Evolutionary conservation across 257 asterid species (phyloP), one percentile per base, ranked within the genome.

Genomic region (Lithospermum erythrorhizon): DNA sequence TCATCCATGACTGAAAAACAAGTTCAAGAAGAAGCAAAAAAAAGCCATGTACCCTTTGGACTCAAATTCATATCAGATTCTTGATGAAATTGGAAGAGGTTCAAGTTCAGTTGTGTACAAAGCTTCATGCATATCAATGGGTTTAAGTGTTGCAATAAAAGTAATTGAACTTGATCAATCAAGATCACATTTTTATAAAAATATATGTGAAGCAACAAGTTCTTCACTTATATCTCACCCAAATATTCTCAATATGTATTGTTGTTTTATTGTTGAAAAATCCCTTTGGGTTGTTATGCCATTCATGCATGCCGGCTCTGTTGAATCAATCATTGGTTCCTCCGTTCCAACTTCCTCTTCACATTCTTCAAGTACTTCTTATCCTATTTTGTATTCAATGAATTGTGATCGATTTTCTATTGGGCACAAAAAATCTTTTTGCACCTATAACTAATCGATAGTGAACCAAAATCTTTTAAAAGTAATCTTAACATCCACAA

Each of bases 211-310:
- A 61, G 85, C n/a, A n/a, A n/a, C 29, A 89, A 86, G 74, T 76
- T 69, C 0, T 76, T 86, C 73, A 71, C 84, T 8, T 87, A 82
- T 21, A 86, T 89, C 49, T 66, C 97, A 89, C 69, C 95, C 91
- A 2, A 89, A 86, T 63, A 89, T 89, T 72, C 91, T 86, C 70
- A 68, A 68, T 35, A 91, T 91, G 29, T 89, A 89, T 62, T 86
- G 97, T 59, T 81, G 85, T 55, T 89, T 89, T 83, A 76, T 84
- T 0, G 95, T 86, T 1, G 73, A 72, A 21, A 72, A 66, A 67
- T 74, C 61, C 25, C 89, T 89, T 4, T 89, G 97, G 97, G 91
- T 89, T 47, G 85, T 89, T 37, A 89, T 89, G 95, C 95, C 95
- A 0, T 86, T 86, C 83, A 84, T 89, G 91, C 82, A 91, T 3